Conservation (phyloP, 1,139 yeast genomes). For the Kluyveromyces marxianus region DNA sequence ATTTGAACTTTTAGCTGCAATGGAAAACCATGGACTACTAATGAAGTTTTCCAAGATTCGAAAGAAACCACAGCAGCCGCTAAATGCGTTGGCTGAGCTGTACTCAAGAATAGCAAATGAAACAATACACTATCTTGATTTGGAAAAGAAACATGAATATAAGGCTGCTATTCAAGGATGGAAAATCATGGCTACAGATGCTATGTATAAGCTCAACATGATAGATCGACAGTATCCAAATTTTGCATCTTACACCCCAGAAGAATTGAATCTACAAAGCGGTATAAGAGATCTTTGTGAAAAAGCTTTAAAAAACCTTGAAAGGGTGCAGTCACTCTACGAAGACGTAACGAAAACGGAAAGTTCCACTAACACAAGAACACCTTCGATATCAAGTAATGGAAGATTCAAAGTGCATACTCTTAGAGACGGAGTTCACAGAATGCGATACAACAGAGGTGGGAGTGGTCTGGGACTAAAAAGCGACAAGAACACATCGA, state of each 20-base stretch:
- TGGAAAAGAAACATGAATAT: slow-evolving; percentile 48
- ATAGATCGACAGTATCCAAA: slow-evolving; percentile 40
- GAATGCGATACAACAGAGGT: slow-evolving; percentile 3
- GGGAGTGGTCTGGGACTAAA: slow-evolving; percentile 5
- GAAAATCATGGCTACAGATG: slow-evolving; percentile 58
- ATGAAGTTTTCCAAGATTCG: slow-evolving; percentile 32
- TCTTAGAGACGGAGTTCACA: slow-evolving; percentile 2
- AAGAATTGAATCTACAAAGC: slow-evolving; percentile 33
- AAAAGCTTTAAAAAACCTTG: slow-evolving; percentile 33
- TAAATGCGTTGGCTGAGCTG: slow-evolving; percentile 52
- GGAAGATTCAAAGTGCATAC: slow-evolving; percentile 4
- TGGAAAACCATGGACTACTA: slow-evolving; percentile 22
- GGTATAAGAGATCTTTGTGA: slow-evolving; percentile 32
- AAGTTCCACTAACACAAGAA: background rate
- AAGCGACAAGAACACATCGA: background rate
- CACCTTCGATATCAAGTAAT: background rate
- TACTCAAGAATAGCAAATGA: slow-evolving; percentile 56
- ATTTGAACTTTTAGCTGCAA: slow-evolving; percentile 1
- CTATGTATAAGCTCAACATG: slow-evolving; percentile 47
- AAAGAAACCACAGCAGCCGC: slow-evolving; percentile 50
- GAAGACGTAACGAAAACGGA: slow-evolving; percentile 7
- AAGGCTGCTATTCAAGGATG: slow-evolving; percentile 62
- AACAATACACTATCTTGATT: slow-evolving; percentile 46
- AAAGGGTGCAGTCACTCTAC: slow-evolving; percentile 28
- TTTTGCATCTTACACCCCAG: slow-evolving; percentile 36